Conservation (phyloP, 2,329 filamentous ascomycete species). For the Apiospora phragmitis region DNA sequence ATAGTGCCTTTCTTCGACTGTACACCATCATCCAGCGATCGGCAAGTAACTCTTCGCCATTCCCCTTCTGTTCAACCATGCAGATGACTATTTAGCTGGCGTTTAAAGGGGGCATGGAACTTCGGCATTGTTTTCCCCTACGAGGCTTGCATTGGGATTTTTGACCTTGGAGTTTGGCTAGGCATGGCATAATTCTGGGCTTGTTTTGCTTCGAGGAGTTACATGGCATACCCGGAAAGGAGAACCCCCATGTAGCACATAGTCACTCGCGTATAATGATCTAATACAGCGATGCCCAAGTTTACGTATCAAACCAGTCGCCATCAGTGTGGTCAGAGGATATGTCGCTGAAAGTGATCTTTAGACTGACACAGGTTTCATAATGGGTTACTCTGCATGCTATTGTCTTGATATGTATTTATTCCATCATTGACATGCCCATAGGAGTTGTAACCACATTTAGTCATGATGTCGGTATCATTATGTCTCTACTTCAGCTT, state of each 20-base stretch:
- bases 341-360: not conserved
- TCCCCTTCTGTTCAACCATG: not conserved
- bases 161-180: slow-evolving; percentile 4
- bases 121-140: not conserved
- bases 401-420: not conserved
- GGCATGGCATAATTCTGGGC: not conserved
- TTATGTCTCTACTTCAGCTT: not conserved
- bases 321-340: not conserved
- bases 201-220: not conserved
- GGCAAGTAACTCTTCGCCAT: not conserved
- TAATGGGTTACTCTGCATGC: not conserved
- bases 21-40: not conserved
- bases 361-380: not conserved
- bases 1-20: not conserved
- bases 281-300: not conserved
- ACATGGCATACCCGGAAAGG: slow-evolving; percentile 8
- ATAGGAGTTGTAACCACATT: not conserved
- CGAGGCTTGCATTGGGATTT: not conserved
- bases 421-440: not conserved
- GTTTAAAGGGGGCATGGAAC: not conserved
- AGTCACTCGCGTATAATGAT: not conserved
- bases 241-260: not conserved
- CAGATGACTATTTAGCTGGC: not conserved
- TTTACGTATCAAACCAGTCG: not conserved
- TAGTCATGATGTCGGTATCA: not conserved